A percentile compares a stretch with the other conserved stretches of the same genome.
Conservation (phyloP, 2,329 filamentous ascomycete genomes). For the Cladobotryum mycophilum region DNA sequence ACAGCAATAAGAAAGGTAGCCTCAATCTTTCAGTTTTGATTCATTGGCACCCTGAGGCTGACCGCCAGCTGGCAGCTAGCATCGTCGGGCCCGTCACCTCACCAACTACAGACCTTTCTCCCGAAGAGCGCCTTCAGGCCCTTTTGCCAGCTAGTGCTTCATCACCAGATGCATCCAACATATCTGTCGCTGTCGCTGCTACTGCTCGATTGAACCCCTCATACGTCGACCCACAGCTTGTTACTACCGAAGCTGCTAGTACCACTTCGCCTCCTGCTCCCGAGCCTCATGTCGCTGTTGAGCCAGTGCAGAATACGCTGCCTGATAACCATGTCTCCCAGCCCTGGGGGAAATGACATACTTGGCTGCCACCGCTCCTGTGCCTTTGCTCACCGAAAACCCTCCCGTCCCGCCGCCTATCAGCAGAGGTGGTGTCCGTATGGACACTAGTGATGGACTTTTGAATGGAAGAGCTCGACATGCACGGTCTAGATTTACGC, state of each 20-base stretch:
- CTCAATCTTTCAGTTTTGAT: neutral
- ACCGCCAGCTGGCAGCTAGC: constrained; percentile 7
- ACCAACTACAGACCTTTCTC: constrained; percentile 32
- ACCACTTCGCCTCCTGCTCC: constrained; percentile 25
- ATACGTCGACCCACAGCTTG: constrained; percentile 47
- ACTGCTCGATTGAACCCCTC: constrained; percentile 49
- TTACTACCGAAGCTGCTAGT: constrained; percentile 25
- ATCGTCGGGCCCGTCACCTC: constrained; percentile 19
- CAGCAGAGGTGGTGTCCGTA: constrained; percentile 44
- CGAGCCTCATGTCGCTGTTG: constrained; percentile 7
- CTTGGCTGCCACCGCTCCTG: constrained; percentile 31
- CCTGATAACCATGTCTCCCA: constrained; percentile 27
- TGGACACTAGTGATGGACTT: constrained; percentile 40
- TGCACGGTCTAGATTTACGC: constrained; percentile 51
- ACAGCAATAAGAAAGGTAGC: constrained; percentile 20
- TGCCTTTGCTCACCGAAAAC: constrained; percentile 25
- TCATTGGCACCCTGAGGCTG: constrained; percentile 3
- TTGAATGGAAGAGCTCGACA: constrained; percentile 46
- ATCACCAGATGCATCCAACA: constrained; percentile 40
- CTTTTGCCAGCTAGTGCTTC: constrained; percentile 33
- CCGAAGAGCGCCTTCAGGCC: constrained; percentile 46
- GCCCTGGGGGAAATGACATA: constrained; percentile 51
- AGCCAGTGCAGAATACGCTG: constrained; percentile 12
- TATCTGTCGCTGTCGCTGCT: constrained; percentile 52
- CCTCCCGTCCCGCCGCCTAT: constrained; percentile 27